These are phyloP conservation scores for Metarhizium sp. DNA, from an alignment of 2,329 filamentous ascomycete species.

Conservation along the genomic window DNA sequence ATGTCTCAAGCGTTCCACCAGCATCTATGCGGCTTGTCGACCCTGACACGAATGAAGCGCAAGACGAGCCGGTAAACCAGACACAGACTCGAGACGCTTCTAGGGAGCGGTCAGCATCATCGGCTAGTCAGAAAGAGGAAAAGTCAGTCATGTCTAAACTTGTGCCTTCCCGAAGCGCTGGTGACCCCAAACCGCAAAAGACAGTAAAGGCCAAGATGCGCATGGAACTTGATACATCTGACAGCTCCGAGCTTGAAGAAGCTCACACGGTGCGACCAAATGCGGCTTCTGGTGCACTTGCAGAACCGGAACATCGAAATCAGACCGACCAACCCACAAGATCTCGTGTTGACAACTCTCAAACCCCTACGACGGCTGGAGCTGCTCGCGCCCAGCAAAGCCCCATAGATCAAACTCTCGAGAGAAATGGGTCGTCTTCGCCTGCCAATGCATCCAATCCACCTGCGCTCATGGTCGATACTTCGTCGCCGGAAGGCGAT, in stretches of 20 bases:
- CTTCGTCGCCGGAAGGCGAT: conserved; percentile 58
- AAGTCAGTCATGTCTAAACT: conserved; percentile 17
- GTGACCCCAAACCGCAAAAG: conserved; percentile 45
- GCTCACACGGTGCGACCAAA: conserved; percentile 19
- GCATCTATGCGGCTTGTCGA: conserved; percentile 52
- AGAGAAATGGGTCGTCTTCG: conserved; percentile 5
- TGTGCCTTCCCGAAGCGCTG: conserved; percentile 15
- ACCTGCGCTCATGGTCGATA: conserved; percentile 60
- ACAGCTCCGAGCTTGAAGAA: conserved; percentile 44
- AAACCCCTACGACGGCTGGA: conserved; percentile 21
- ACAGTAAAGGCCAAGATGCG: conserved; percentile 42
- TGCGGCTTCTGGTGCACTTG: neutral
- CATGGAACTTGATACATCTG: conserved; percentile 62
- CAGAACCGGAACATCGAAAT: conserved; percentile 2
- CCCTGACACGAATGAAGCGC: conserved; percentile 34
- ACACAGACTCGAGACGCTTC: conserved; percentile 15
- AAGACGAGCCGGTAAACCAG: conserved; percentile 24
- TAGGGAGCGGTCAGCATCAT: conserved; percentile 23
- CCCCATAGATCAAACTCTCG: conserved; percentile 13
- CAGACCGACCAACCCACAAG: neutral
- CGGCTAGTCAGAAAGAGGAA: conserved; percentile 27
- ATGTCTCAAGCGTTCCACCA: conserved; percentile 46
- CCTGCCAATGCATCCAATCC: conserved; percentile 37
- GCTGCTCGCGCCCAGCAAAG: conserved; percentile 10
- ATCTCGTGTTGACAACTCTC: conserved; percentile 1